Percentiles rank a stretch among this genome's conserved stretches.
phyloP scores from a whole-genome alignment of 176 grass and related monocot genomes.

The Saccharum spontaneum region DNA sequence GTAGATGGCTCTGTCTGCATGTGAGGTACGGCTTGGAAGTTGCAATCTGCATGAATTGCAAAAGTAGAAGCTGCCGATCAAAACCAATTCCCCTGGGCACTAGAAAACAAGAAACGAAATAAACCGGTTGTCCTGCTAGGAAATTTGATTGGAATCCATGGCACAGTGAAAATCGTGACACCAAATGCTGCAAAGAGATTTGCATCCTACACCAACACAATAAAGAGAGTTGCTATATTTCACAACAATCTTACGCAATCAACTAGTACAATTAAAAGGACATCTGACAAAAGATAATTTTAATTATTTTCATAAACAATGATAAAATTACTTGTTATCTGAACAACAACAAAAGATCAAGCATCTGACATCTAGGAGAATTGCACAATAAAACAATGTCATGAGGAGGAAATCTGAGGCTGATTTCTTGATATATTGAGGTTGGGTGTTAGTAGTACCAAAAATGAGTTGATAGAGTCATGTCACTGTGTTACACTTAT shows the following conservation, averaged over 20 bases:
- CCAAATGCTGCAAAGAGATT: neutral
- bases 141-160: neutral
- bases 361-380: neutral
- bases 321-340: neutral
- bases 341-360: neutral
- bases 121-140: neutral
- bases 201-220: neutral
- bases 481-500: no score
- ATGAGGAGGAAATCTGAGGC: neutral
- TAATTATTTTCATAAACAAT: neutral
- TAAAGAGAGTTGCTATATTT: neutral
- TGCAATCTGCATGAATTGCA: neutral
- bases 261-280: neutral
- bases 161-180: neutral
- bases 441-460: neutral
- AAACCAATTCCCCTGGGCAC: neutral
- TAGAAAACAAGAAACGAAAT: neutral
- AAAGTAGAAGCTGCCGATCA: neutral
- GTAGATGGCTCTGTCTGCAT: conserved; percentile 1
- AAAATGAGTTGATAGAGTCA: neutral
- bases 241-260: neutral
- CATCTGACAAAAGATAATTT: neutral
- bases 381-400: neutral
- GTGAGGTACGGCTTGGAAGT: neutral
- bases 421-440: neutral